Percentiles rank a stretch among this genome's conserved stretches.
These are phyloP conservation scores for Pseudonectria foliicola DNA, from an alignment of 2,329 filamentous ascomycete species.

Conservation along the genomic window DNA sequence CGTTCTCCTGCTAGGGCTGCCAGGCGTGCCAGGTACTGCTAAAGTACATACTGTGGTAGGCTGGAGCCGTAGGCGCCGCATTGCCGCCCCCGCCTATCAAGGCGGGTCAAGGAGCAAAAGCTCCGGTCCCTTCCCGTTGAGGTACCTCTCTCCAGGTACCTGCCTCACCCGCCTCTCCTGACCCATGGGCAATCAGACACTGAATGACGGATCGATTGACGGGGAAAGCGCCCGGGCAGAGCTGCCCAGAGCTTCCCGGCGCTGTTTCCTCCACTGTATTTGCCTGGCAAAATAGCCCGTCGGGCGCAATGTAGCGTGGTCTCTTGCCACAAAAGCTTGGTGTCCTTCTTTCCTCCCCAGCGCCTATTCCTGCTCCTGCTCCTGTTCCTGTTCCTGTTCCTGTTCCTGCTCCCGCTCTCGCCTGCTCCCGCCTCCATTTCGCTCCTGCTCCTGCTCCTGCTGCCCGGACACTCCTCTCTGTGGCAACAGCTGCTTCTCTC, in stretches of 20 bases:
- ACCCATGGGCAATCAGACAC: slow-evolving; percentile 20
- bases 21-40: too few species aligned
- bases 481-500: too few species aligned
- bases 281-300: slow-evolving; percentile 26
- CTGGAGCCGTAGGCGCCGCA: slow-evolving; percentile 22
- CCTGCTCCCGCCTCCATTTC: slow-evolving; percentile 16
- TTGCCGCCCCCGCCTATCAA: slow-evolving; percentile 23
- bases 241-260: too few species aligned
- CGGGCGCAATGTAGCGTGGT: too few species aligned
- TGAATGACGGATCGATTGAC: too few species aligned
- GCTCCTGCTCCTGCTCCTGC: too few species aligned
- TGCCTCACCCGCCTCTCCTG: slow-evolving; percentile 8
- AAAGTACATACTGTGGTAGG: too few species aligned
- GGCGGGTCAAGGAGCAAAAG: slow-evolving; percentile 27
- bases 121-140: slow-evolving; percentile 26
- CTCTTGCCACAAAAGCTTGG: too few species aligned
- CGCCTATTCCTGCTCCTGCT: slow-evolving; percentile 14
- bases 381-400: slow-evolving; percentile 7
- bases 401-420: too few species aligned
- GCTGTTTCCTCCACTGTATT: slow-evolving; percentile 1
- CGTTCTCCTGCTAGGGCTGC: slow-evolving; percentile 19
- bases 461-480: background rate
- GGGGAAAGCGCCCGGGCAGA: too few species aligned
- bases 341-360: too few species aligned
- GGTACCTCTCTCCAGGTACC: slow-evolving; percentile 9